Evolutionary conservation across 345 rosid genomes (phyloP).

Genomic region (Brassica cretica): DNA sequence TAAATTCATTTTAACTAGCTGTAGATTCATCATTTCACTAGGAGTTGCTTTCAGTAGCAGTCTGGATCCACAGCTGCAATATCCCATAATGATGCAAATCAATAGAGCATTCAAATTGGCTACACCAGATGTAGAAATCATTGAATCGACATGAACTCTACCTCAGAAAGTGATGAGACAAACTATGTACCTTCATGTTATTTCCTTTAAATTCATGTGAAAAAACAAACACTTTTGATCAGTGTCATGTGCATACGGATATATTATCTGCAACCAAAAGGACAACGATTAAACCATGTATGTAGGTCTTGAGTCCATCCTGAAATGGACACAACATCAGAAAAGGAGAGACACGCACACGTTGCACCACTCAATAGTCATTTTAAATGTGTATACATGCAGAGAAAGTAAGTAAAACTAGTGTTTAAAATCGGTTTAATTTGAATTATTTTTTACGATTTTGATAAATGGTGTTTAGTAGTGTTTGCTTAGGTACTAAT

Average conservation of each 20-base stretch:
- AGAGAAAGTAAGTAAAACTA: not conserved
- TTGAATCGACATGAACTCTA: not conserved
- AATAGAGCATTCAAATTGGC: not conserved
- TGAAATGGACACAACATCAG: conserved; percentile 22
- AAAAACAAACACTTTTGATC: not conserved
- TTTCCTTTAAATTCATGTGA: conserved; percentile 27
- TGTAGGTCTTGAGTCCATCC: conserved; percentile 16
- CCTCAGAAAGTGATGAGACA: conserved; percentile 32
- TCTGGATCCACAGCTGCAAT: not conserved
- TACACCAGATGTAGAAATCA: conserved; percentile 21
- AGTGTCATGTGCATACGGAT: conserved; percentile 31
- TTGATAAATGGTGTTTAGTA: not conserved
- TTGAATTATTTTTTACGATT: no score
- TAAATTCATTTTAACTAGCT: not conserved
- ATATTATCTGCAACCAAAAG: conserved; percentile 4
- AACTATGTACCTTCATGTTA: conserved; percentile 39
- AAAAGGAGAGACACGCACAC: conserved; percentile 26
- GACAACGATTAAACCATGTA: conserved; percentile 15
- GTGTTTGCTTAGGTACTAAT: not conserved
- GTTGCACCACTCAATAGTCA: not conserved
- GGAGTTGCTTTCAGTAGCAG: not conserved
- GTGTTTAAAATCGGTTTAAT: not conserved
- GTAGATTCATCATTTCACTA: not conserved
- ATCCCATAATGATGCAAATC: conserved; percentile 6
- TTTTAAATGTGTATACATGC: not conserved